Evolutionary conservation across 805 yeast genomes (phyloP).

Genomic region (Maudiozyma serrabonitensis): DNA sequence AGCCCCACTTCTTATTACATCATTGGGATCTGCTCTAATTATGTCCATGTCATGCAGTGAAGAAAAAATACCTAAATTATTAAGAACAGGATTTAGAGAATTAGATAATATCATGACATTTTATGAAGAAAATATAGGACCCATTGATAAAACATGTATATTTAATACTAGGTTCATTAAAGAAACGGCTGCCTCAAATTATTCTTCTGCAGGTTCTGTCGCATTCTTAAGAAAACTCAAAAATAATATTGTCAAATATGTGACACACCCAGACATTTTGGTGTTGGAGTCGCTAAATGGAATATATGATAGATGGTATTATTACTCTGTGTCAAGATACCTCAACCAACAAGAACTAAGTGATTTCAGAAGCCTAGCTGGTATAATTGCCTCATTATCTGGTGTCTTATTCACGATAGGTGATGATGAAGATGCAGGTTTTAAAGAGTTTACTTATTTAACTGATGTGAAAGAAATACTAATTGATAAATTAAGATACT

Average conservation of each 20-base stretch:
- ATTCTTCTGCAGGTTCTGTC: constrained; percentile 57
- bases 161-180: constrained; percentile 30
- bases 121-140: constrained; percentile 19
- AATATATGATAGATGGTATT: constrained; percentile 29
- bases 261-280: constrained; percentile 17
- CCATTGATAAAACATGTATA: constrained; percentile 11
- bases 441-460: constrained; percentile 5
- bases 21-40: constrained; percentile 41
- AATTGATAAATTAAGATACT: constrained; percentile 32
- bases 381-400: constrained; percentile 58
- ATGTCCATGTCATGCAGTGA: constrained; percentile 37
- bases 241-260: constrained; percentile 27
- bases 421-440: constrained; percentile 6
- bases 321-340: constrained; percentile 8
- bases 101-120: constrained; percentile 9
- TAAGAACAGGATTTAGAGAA: constrained; percentile 6
- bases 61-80: constrained; percentile 8
- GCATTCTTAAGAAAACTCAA: constrained; percentile 62
- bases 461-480: constrained; percentile 23
- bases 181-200: constrained; percentile 42
- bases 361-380: constrained; percentile 58
- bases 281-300: constrained; percentile 24
- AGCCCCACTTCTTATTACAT: constrained; percentile 27
- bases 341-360: constrained; percentile 29
- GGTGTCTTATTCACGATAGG: constrained; percentile 44